Evolutionary conservation across 805 yeast genomes (phyloP), one percentile per base, ranked within the genome.

Genomic region (Pichia insulana): DNA sequence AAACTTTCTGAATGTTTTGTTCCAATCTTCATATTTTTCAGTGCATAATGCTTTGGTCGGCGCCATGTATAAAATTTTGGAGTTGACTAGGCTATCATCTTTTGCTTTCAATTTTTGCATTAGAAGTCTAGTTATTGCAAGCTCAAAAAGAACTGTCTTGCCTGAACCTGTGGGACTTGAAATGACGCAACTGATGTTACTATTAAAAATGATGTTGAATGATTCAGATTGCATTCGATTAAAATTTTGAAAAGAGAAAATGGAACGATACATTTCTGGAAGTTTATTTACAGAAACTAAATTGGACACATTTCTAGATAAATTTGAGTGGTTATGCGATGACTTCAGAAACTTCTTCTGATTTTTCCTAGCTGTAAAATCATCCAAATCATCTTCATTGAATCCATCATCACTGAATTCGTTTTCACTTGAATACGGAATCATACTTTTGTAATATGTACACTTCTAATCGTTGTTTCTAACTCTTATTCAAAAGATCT

Each of bases 161-260:
- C 97, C 96, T 7, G 96, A 95, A 69, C 97, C 96, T 0, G 97
- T 88, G 1, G 96, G 97, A 1, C 96, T 96, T 74, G 96, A 89
- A 9, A 89, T 85, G 37, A 89, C 67, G 95, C 90, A 83, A 55
- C 89, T 92, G 51, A 88, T 96, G 58, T 84, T 85, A 7, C 96
- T 80, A 39, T 82, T 76, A 58, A 88, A 92, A 0, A 95, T 97
- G 9, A 86, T 83, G 0, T 95, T 92, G 50, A 70, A 90, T 0
- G 92, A 92, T 47, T 89, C 68, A 16, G 95, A 81, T 61, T 90
- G 97, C 73, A 90, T 83, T 50, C 80, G 73, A 63, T 92, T 92
- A 51, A 92, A 69, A 0, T 45, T 3, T 15, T 36, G n/a, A 32
- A 49, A 41, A 15, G 47, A 30, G 50, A 70, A 71, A 0, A 67